phyloP scores from a whole-genome alignment of 352 stramenopile species.

The Phytophthora sojae region DNA sequence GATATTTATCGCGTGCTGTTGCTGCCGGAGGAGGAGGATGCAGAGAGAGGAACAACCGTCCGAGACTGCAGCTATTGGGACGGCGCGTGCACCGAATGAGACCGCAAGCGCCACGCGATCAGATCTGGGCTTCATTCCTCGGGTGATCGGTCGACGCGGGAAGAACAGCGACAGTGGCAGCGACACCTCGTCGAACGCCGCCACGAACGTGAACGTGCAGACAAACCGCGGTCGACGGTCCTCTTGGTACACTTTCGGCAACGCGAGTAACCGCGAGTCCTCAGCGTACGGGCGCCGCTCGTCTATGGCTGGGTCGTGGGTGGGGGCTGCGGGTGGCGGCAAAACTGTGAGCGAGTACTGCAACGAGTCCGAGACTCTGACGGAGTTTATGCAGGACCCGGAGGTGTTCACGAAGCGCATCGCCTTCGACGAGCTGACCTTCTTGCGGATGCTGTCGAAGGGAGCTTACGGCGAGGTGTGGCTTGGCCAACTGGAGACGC shows the following conservation, averaged over 20 bases:
- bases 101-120: constrained; percentile 10
- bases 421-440: constrained; percentile 73
- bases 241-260: constrained; percentile 45
- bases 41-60: constrained; percentile 2
- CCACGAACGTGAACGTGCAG: constrained; percentile 35
- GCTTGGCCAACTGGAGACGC: constrained; percentile 69
- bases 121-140: constrained; percentile 26
- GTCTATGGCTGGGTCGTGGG: constrained; percentile 38
- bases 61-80: constrained; percentile 19
- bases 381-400: constrained; percentile 60
- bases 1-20: constrained; percentile 24
- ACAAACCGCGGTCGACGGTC: constrained; percentile 29
- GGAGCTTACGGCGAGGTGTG: constrained; percentile 81
- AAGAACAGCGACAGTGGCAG: constrained; percentile 30
- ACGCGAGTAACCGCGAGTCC: constrained; percentile 36
- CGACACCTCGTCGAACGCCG: constrained; percentile 23
- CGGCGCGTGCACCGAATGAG: constrained; percentile 13
- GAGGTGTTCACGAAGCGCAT: constrained; percentile 59
- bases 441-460: constrained; percentile 68
- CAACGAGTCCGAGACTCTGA: constrained; percentile 64
- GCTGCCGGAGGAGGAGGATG: constrained; percentile 32
- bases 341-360: constrained; percentile 70
- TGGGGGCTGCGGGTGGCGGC: constrained; percentile 34
- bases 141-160: constrained; percentile 22
- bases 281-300: constrained; percentile 28